phyloP scores from a whole-genome alignment of 2,329 filamentous ascomycete genomes.

The Ambrosiella cleistominuta region DNA sequence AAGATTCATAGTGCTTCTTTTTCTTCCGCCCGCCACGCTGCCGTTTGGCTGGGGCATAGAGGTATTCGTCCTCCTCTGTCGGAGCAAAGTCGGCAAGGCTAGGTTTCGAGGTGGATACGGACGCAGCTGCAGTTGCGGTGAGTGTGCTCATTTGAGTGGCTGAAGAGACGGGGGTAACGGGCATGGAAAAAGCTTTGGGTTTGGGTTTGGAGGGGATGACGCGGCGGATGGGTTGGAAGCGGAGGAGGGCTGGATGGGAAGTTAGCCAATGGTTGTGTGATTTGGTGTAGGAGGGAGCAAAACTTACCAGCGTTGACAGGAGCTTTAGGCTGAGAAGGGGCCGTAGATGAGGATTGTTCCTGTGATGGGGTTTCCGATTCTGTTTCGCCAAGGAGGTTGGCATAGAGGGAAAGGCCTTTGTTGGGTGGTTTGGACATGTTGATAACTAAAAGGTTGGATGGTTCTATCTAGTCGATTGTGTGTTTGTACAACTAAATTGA shows the following conservation, averaged over 20 bases:
- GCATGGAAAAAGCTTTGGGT: constrained; percentile 31
- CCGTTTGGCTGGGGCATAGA: constrained; percentile 47
- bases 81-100: constrained; percentile 68
- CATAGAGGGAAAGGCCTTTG: constrained; percentile 56
- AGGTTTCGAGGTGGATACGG: constrained; percentile 34
- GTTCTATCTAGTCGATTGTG: not conserved
- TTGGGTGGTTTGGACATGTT: not conserved
- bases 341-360: constrained; percentile 18
- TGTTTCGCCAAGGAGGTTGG: constrained; percentile 53
- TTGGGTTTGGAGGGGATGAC: constrained; percentile 42
- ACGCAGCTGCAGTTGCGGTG: constrained; percentile 22
- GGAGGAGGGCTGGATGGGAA: constrained; percentile 36
- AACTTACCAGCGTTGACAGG: constrained; percentile 25
- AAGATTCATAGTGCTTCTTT: constrained; percentile 44
- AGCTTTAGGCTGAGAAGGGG: constrained; percentile 42
- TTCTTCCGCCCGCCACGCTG: constrained; percentile 61
- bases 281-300: not conserved
- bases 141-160: constrained; percentile 18
- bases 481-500: not conserved
- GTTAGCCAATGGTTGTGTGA: not conserved
- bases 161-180: constrained; percentile 16
- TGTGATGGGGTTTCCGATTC: constrained; percentile 24
- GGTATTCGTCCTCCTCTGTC: constrained; percentile 64
- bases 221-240: constrained; percentile 74
- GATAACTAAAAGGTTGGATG: not conserved